Evolutionary conservation across 495 filamentous ascomycete genomes (phyloP).

Genomic region (Apodospora peruviana): DNA sequence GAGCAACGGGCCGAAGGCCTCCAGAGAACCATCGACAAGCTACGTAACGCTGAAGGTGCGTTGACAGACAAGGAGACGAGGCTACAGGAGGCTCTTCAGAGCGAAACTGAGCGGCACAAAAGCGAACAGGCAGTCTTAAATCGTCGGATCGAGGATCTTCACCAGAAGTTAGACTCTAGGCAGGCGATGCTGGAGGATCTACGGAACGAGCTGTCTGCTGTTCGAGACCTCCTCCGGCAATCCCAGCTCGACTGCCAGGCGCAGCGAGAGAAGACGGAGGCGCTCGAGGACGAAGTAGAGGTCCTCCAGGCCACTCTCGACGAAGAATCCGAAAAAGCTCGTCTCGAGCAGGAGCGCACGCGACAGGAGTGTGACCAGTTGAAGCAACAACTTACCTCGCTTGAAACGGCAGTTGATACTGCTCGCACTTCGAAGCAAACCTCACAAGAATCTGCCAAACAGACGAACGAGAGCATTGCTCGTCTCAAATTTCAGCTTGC

Average conservation of each 20-base stretch:
- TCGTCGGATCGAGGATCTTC: conserved; percentile 42
- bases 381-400: conserved; percentile 40
- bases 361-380: conserved; percentile 47
- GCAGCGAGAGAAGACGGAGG: conserved; percentile 62
- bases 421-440: conserved; percentile 14
- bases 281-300: conserved; percentile 76
- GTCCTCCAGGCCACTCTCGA: conserved; percentile 68
- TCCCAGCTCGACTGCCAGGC: conserved; percentile 58
- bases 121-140: conserved; percentile 32
- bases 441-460: conserved; percentile 21
- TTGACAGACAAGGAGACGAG: conserved; percentile 59
- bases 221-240: conserved; percentile 63
- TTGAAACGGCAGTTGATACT: conserved; percentile 13
- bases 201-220: conserved; percentile 45
- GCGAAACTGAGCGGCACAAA: conserved; percentile 38
- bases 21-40: conserved; percentile 63
- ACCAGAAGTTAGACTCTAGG: conserved; percentile 36
- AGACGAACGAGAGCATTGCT: conserved; percentile 20
- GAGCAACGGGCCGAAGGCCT: conserved; percentile 66
- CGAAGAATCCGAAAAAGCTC: conserved; percentile 68
- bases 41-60: conserved; percentile 64
- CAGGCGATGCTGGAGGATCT: conserved; percentile 38
- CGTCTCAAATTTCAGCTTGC: conserved; percentile 27
- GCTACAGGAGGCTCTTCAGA: conserved; percentile 49
- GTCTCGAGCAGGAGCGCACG: conserved; percentile 43